phyloP scores from a whole-genome alignment of 345 rosid species.

The Bruguiera sexangula region DNA sequence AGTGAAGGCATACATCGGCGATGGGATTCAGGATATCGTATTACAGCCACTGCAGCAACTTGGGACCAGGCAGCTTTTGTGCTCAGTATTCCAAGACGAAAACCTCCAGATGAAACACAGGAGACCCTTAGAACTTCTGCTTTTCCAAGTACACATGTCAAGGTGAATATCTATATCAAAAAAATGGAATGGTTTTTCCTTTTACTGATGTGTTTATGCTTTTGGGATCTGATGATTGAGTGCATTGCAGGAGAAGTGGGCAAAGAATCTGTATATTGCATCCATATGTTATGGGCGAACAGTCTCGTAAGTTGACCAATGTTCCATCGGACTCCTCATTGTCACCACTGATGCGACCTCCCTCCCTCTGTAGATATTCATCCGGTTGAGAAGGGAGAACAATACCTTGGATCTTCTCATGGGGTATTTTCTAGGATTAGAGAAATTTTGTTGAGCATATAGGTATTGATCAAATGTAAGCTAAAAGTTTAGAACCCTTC shows the following conservation, averaged over 20 bases:
- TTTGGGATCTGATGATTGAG: neutral
- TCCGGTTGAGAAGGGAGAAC: conserved; percentile 2
- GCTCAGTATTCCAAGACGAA: conserved; percentile 74
- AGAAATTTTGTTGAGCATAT: conserved; percentile 22
- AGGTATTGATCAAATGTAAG: conserved; percentile 32
- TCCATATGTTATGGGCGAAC: conserved; percentile 87
- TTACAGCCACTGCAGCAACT: conserved; percentile 95
- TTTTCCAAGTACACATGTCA: conserved; percentile 87
- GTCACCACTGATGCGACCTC: neutral
- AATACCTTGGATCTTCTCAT: conserved; percentile 1
- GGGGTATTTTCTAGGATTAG: conserved; percentile 16
- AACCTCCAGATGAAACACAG: conserved; percentile 79
- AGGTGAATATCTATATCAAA: conserved; percentile 41
- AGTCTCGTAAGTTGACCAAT: conserved; percentile 46
- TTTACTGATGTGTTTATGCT: neutral
- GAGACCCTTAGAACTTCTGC: conserved; percentile 91
- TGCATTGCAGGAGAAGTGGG: conserved; percentile 85
- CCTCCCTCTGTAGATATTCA: neutral
- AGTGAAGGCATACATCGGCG: conserved; percentile 94
- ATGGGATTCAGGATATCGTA: conserved; percentile 84
- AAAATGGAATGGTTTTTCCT: neutral
- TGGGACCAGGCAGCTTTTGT: conserved; percentile 90
- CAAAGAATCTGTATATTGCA: conserved; percentile 78
- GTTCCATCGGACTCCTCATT: neutral
- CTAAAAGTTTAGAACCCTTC: conserved; percentile 18